Evolutionary conservation across 768 basidiomycete species (phyloP), one percentile per base, ranked within the genome.

Genomic region (Myochromella boudieri): DNA sequence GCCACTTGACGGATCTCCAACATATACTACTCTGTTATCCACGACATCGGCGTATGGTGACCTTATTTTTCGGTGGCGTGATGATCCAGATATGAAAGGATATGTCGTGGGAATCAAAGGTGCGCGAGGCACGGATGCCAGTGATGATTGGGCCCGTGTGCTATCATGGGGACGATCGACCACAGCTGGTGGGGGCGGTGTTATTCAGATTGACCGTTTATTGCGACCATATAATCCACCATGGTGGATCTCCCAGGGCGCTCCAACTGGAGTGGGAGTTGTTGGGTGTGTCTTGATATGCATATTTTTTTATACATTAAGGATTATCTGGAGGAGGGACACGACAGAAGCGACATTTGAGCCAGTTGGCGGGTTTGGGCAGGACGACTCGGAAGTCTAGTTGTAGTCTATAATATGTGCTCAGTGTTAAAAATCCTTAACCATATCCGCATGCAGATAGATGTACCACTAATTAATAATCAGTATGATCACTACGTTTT

Each of bases 291-390:
- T 79, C 22, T 51, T 80, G 8, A 88, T 92, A 51, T 76, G 80
- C 51, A 59, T 68, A 8, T 86, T 93, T 64, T 88, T 91, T 66
- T 81, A 81, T 60, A 84, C 76, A n/a, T 82, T 88, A 17, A 71
- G 81, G 47, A 66, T 70, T 44, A 62, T 90, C 42, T 94, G 91
- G 90, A 74, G 75, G 52, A 66, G 74, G 57, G 89, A 91, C 62
- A 80, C 80, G 45, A 86, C 82, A 25, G 87, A 92, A 64, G 86
- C 91, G 27, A 93, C 90, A 28, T 97, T 91, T 64, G 93, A 95
- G 62, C 92, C 94, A 18, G 67, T 87, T 28, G 93, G 92, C 37
- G 91, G 92, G 27, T 91, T 88, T 63, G 78, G 74, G 27, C 70
- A 70, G 38, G 79, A 81, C 33, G 81, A 79, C 46, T 6, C 6